Percentiles rank a stretch among this genome's conserved stretches.
Conservation (phyloP, 1,284 basidiomycete species). For the Microbotryomycetes sp. region DNA sequence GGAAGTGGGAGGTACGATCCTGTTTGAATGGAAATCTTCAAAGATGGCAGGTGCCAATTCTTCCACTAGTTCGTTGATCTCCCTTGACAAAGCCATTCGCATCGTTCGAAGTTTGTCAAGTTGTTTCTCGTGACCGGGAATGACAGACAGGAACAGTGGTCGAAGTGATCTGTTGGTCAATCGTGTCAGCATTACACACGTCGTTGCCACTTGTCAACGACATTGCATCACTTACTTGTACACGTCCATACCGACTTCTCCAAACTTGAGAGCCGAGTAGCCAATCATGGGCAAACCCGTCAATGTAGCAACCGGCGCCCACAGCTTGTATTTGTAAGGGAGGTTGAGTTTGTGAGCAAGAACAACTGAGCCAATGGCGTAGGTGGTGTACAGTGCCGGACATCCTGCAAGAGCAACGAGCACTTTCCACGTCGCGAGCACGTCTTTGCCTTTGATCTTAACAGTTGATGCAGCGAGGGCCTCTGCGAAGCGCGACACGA, state of each 20-base stretch:
- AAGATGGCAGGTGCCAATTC: constrained; percentile 74
- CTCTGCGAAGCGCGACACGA: constrained; percentile 52
- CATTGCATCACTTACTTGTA: constrained; percentile 61
- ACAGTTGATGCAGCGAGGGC: constrained; percentile 93
- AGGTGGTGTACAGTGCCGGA: constrained; percentile 78
- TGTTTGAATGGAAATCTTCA: constrained; percentile 77
- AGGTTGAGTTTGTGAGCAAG: constrained; percentile 66
- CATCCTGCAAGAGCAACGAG: constrained; percentile 87
- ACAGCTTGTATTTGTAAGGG: constrained; percentile 56
- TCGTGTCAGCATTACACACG: neutral
- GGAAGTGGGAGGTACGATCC: constrained; percentile 74
- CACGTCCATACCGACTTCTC: constrained; percentile 97
- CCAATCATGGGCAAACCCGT: constrained; percentile 78
- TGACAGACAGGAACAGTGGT: constrained; percentile 80
- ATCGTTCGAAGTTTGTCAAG: constrained; percentile 73
- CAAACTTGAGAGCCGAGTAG: constrained; percentile 93
- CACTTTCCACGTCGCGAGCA: constrained; percentile 97
- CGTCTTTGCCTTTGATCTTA: constrained; percentile 91
- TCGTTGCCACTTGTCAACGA: neutral
- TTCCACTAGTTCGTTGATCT: constrained; percentile 75
- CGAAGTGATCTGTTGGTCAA: constrained; percentile 63
- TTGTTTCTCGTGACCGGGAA: constrained; percentile 84
- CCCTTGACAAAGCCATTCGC: constrained; percentile 72
- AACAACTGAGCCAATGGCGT: constrained; percentile 71
- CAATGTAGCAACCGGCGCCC: constrained; percentile 74